These are phyloP conservation scores for Passiflora organensis DNA, from an alignment of 345 rosid genomes.

Conservation along the genomic window DNA sequence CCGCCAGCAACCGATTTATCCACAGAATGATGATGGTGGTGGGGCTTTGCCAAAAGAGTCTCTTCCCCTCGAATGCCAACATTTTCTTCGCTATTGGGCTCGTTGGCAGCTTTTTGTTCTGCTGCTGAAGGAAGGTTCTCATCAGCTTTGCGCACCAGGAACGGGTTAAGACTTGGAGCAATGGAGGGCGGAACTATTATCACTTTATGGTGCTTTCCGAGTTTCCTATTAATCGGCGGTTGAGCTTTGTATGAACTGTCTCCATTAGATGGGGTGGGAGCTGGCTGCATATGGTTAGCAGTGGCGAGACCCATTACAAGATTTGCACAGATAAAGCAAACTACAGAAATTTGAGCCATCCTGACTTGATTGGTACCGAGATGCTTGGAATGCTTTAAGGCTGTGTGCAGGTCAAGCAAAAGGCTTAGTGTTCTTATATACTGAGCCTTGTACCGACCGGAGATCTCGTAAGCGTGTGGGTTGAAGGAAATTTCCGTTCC, in stretches of 20 bases:
- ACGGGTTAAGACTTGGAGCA: slow-evolving; percentile 23
- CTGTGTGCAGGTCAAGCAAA: not conserved
- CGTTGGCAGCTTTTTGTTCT: slow-evolving; percentile 9
- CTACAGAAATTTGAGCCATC: slow-evolving; percentile 27
- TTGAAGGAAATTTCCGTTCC: slow-evolving; percentile 38
- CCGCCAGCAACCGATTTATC: slow-evolving; percentile 79
- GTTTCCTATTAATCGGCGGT: slow-evolving; percentile 35
- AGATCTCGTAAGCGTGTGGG: slow-evolving; percentile 27
- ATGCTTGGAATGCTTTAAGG: slow-evolving; percentile 7
- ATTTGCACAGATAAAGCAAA: slow-evolving; percentile 27
- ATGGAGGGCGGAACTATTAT: not conserved
- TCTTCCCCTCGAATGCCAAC: slow-evolving; percentile 16
- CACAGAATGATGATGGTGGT: slow-evolving; percentile 39
- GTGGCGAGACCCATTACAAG: slow-evolving; percentile 27
- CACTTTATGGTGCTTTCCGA: slow-evolving; percentile 30
- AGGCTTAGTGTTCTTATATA: no score
- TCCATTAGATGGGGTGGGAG: slow-evolving; percentile 12
- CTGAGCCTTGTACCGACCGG: no score
- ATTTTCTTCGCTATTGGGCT: slow-evolving; percentile 15
- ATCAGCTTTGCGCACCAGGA: not conserved
- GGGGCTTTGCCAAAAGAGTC: slow-evolving; percentile 26
- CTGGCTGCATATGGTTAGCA: slow-evolving; percentile 21
- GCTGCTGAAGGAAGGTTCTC: not conserved
- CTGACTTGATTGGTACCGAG: not conserved
- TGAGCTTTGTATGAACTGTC: slow-evolving; percentile 13